These are phyloP conservation scores for Paratinospora sagittata DNA, from an alignment of 164 flowering plant genomes.

Conservation along the genomic window DNA sequence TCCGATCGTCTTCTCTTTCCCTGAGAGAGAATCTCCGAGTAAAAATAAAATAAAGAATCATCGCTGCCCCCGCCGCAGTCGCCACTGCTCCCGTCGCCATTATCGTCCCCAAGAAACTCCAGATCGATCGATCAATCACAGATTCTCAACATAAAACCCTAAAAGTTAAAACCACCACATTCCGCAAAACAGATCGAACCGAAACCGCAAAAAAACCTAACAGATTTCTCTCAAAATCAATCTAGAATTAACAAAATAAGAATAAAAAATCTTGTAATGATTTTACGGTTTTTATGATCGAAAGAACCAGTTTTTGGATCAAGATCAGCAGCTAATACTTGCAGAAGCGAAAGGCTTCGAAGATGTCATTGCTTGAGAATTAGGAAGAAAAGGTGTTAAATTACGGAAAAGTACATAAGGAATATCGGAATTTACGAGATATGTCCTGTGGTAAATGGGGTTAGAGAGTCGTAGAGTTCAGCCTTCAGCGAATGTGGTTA, in stretches of 20 bases:
- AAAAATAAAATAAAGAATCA: slow-evolving; percentile 40
- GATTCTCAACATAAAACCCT: slow-evolving; percentile 1
- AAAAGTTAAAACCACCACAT: not conserved
- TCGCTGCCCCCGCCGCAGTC: slow-evolving; percentile 64
- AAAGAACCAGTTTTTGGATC: not conserved
- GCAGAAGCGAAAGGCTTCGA: not conserved
- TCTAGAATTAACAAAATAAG: not conserved
- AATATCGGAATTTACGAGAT: not conserved
- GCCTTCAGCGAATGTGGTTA: not conserved
- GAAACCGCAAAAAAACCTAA: not conserved
- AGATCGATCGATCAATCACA: slow-evolving; percentile 2
- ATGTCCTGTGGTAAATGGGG: not conserved
- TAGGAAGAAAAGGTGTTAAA: not conserved
- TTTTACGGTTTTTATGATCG: not conserved
- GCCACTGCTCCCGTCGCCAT: slow-evolving; percentile 68
- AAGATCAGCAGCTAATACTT: not conserved
- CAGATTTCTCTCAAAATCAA: too few relatives aligned
- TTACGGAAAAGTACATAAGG: not conserved
- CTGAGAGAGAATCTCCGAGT: slow-evolving; percentile 30
- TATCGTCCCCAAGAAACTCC: not conserved
- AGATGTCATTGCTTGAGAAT: not conserved
- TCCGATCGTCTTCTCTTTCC: slow-evolving; percentile 24
- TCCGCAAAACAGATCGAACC: not conserved
- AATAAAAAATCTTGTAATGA: not conserved
- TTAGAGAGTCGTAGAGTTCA: not conserved